Percentiles rank a stretch among this genome's conserved stretches.
Conservation (phyloP, 768 basidiomycete genomes). For the Auricularia cornea region DNA sequence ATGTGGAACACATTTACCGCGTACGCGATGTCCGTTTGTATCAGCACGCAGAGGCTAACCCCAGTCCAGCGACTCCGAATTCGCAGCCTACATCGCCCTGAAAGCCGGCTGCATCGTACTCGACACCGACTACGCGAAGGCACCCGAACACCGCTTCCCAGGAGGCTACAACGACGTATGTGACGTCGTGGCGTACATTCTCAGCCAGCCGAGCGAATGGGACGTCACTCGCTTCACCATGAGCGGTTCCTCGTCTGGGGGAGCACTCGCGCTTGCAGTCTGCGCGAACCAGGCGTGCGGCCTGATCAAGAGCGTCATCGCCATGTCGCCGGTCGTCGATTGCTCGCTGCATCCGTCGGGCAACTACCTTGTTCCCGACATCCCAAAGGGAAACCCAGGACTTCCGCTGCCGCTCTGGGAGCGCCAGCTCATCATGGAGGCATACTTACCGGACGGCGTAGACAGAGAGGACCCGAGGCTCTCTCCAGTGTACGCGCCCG, state of each 20-base stretch:
- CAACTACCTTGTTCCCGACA: not conserved
- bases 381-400: not conserved
- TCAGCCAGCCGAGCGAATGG: not conserved
- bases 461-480: not conserved
- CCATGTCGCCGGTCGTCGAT: conserved; percentile 2
- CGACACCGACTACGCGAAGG: conserved; percentile 8
- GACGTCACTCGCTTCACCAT: not conserved
- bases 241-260: conserved; percentile 2
- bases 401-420: not conserved
- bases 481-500: not conserved
- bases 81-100: conserved; percentile 1
- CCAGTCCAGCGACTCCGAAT: not conserved
- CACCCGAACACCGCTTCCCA: conserved; percentile 6
- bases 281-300: not conserved
- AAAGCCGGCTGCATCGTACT: conserved; percentile 7
- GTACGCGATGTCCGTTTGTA: not conserved
- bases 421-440: not conserved
- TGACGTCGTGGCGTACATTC: not conserved
- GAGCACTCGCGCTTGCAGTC: conserved; percentile 1
- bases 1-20: not conserved
- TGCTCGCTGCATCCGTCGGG: not conserved
- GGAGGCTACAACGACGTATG: not conserved
- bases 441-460: not conserved
- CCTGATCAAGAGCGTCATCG: conserved; percentile 2
- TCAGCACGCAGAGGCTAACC: not conserved